Evolutionary conservation across 768 basidiomycete species (phyloP).

Genomic region (Coprinellus micaceus): DNA sequence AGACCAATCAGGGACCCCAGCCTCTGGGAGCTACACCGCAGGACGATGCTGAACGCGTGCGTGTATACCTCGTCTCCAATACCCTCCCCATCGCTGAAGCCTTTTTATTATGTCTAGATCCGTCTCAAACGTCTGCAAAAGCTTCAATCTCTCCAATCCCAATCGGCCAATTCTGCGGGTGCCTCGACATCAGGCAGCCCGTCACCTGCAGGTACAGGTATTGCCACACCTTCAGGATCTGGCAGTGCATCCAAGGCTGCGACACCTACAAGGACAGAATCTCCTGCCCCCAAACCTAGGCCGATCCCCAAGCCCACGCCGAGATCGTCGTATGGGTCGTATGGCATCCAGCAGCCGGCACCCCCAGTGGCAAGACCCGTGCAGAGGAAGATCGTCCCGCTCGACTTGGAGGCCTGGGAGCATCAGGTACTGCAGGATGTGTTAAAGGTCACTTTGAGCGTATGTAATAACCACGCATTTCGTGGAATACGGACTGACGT

Average conservation of each 20-base stretch:
- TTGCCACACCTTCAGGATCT: constrained; percentile 12
- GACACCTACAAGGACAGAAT: constrained; percentile 17
- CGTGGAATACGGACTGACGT: not conserved
- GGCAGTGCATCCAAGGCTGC: not conserved
- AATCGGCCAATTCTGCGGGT: constrained; percentile 25
- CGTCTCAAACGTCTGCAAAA: constrained; percentile 89
- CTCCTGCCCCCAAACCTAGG: constrained; percentile 33
- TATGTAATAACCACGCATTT: constrained; percentile 33
- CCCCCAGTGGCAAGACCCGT: constrained; percentile 26
- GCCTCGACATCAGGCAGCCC: constrained; percentile 26
- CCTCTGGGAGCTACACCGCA: constrained; percentile 43
- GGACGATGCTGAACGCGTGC: constrained; percentile 79
- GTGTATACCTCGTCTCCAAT: constrained; percentile 18
- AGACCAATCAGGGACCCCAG: too few relatives aligned
- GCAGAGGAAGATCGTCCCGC: constrained; percentile 47
- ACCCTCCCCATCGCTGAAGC: not conserved
- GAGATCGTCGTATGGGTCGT: constrained; percentile 22
- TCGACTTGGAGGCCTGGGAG: constrained; percentile 69
- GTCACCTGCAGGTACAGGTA: too few relatives aligned
- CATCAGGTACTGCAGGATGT: constrained; percentile 62
- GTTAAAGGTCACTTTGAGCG: constrained; percentile 77
- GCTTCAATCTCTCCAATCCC: constrained; percentile 60
- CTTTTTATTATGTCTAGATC: constrained; percentile 51
- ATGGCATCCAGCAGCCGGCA: constrained; percentile 25
- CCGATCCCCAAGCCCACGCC: constrained; percentile 34